Evolutionary conservation across 169 alveolate species (phyloP).

Genomic region (Hepatocystis sp.): DNA sequence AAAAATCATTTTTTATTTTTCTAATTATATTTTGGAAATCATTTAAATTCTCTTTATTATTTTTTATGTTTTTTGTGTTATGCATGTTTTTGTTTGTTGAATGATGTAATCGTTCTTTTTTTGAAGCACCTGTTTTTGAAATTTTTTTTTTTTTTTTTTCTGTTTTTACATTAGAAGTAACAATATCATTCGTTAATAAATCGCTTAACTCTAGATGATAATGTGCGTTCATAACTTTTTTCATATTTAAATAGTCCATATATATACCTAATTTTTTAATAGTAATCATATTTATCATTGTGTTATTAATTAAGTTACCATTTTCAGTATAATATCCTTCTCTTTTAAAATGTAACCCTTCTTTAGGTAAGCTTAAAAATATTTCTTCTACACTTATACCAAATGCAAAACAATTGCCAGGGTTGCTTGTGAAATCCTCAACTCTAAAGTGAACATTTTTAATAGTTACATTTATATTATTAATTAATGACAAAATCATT

Average conservation of each 20-base stretch:
- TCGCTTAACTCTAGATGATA: no score
- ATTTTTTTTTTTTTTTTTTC: slow-evolving; percentile 21
- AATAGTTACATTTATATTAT: slow-evolving; percentile 62
- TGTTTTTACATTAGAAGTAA: no score
- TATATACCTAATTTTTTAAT: slow-evolving; percentile 62
- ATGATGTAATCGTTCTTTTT: no score
- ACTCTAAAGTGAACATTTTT: slow-evolving; percentile 73
- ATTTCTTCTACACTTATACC: slow-evolving; percentile 69
- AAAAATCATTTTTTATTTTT: slow-evolving; percentile 16
- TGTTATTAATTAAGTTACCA: slow-evolving; percentile 57
- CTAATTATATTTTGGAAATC: slow-evolving; percentile 47
- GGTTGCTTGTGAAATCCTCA: slow-evolving; percentile 73
- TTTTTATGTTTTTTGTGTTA: slow-evolving; percentile 18
- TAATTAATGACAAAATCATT: slow-evolving; percentile 63
- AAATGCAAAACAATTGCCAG: slow-evolving; percentile 59
- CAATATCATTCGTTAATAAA: no score
- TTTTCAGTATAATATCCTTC: slow-evolving; percentile 74
- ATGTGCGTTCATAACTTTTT: slow-evolving; percentile 53
- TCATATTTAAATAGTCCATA: slow-evolving; percentile 67
- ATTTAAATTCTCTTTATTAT: slow-evolving; percentile 55
- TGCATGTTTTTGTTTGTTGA: not conserved
- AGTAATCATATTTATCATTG: slow-evolving; percentile 76
- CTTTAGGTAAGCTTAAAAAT: slow-evolving; percentile 67
- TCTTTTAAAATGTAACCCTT: slow-evolving; percentile 71
- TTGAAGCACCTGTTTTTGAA: no score